phyloP scores from a whole-genome alignment of 441 rosid species.

The Adansonia grandidieri region DNA sequence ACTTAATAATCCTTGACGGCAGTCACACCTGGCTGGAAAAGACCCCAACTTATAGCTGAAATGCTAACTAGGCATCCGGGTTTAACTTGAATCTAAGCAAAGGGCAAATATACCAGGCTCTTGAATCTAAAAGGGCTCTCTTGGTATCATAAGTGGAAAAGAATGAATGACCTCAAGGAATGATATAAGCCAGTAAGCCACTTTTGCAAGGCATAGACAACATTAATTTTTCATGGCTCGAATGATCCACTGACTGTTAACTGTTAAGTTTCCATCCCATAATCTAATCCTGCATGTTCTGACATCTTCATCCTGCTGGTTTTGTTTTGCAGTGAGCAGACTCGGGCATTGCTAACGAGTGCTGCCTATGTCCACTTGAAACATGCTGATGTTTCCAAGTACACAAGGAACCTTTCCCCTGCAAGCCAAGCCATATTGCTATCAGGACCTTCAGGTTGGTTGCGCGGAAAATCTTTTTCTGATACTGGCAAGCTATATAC shows the following conservation, averaged over 20 bases:
- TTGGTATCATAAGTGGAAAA: not conserved
- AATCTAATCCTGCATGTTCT: not conserved
- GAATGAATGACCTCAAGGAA: not conserved
- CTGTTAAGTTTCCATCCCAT: not conserved
- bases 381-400: constrained; percentile 79
- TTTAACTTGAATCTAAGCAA: too few relatives aligned
- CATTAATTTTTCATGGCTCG: not conserved
- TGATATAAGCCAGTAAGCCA: not conserved
- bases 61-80: too few relatives aligned
- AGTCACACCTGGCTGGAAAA: too few relatives aligned
- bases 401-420: constrained; percentile 80
- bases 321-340: constrained; percentile 69
- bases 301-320: constrained; percentile 20
- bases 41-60: too few relatives aligned
- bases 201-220: not conserved
- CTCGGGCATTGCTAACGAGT: constrained; percentile 71
- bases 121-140: not conserved
- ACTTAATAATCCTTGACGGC: too few relatives aligned
- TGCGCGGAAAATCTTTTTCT: not conserved
- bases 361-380: constrained; percentile 92
- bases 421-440: constrained; percentile 85
- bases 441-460: constrained; percentile 89
- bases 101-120: not conserved
- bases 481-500: not conserved
- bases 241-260: not conserved